Evolutionary conservation across 441 rosid species (phyloP), one percentile per base, ranked within the genome.

Genomic region (Theobroma grandiflorum): DNA sequence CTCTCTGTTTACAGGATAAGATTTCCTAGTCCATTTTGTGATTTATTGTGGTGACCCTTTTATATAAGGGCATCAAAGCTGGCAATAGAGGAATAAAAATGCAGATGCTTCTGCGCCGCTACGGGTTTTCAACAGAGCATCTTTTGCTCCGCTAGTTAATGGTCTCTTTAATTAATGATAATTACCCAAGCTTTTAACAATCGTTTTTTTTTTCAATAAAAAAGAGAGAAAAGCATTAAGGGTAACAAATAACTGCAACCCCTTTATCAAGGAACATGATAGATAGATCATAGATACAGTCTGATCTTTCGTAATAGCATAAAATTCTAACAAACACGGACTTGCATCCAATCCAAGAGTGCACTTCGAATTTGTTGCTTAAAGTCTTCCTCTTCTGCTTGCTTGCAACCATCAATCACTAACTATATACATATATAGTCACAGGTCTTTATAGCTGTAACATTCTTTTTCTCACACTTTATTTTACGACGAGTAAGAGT

Each of bases 361-460:
- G 35, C 47, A 64, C 22, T 45, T n/a, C 45, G 6, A 45, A 22
- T 70, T 15, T 31, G 74, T 70, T 70, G 74, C 74, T 70, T 70
- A 33, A 70, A 49, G 74, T 49, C 59, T 70, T 31, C 59, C 40
- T 70, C 58, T 70, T 68, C n/a, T 33, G 42, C 58, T 70, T 70
- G 74, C 74, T 70, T 70, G 40, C 33, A 45, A 68, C 40, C 33
- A 42, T 67, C 31, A 67, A 20, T 20, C 50, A 67, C 1, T 4
- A 20, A 11, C 4, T 64, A 55, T 62, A 20, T 58, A 0, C 8
- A 20, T 62, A 62, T 16, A 26, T 26, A 26, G 31, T 35, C 37
- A 20, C 10, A 2, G 15, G 20, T 63, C 68, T 58, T 33, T 4
- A 26, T 26, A 10, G 7, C 18, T n/a, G 26, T 6, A 22, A 59